Percentiles rank a stretch among this genome's conserved stretches.
Evolutionary conservation across 2,329 filamentous ascomycete genomes (phyloP).

Genomic region (Alternaria gansuensis): DNA sequence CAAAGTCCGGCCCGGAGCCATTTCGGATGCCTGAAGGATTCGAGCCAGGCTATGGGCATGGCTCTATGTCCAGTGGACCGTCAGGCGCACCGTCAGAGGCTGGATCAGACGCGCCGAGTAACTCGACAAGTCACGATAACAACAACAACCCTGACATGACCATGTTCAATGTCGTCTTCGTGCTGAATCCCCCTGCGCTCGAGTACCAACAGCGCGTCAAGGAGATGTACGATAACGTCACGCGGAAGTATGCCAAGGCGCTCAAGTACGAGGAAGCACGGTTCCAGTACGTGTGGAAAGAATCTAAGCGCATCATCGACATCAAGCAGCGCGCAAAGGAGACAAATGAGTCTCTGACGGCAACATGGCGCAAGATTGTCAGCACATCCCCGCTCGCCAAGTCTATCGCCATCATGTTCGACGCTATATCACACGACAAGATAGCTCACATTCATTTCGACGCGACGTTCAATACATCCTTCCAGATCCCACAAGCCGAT

Average conservation of each 20-base stretch:
- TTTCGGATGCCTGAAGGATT: constrained; percentile 51
- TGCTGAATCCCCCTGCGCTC: constrained; percentile 79
- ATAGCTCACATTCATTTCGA: constrained; percentile 86
- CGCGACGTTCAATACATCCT: constrained; percentile 66
- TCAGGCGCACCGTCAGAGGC: constrained; percentile 47
- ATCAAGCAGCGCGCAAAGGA: constrained; percentile 85
- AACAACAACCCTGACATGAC: constrained; percentile 75
- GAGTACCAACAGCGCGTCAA: constrained; percentile 76
- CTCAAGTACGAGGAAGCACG: constrained; percentile 92
- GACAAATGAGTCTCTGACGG: constrained; percentile 68
- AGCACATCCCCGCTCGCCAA: constrained; percentile 79
- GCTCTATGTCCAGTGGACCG: constrained; percentile 37
- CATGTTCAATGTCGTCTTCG: constrained; percentile 98
- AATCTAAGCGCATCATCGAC: constrained; percentile 82
- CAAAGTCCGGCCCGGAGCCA: constrained; percentile 29
- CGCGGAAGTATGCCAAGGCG: constrained; percentile 90
- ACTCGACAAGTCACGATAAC: constrained; percentile 59
- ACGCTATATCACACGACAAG: constrained; percentile 80
- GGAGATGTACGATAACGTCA: constrained; percentile 87
- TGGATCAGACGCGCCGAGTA: constrained; percentile 53
- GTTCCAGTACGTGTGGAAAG: constrained; percentile 88
- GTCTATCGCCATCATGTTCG: constrained; percentile 83
- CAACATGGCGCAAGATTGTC: constrained; percentile 75
- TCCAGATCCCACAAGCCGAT: constrained; percentile 69
- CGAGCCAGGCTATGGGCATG: constrained; percentile 54